Evolutionary conservation across 2,329 filamentous ascomycete genomes (phyloP), one percentile per base, ranked within the genome.

Genomic region (Chaetomium sp.): DNA sequence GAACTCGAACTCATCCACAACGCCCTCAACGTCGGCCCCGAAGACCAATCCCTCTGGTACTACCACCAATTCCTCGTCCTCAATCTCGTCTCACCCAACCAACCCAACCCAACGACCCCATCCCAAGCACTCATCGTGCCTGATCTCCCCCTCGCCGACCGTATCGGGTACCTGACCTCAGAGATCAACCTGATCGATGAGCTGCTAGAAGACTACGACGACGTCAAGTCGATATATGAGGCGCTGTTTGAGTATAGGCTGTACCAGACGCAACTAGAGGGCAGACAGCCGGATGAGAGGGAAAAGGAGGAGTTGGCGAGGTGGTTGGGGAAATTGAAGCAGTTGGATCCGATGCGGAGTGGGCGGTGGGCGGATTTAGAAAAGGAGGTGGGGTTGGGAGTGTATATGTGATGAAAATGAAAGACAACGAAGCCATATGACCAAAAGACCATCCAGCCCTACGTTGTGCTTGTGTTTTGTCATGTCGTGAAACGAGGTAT

Each of bases 31-130:
- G 89, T 89, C 40, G 91, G 95, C 56, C 91, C 92, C 0, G 91
- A 95, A 63, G 92, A 97, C 68, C 92, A 97, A 68, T 96, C 91
- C 14, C 78, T 96, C 5, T 99, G 94, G 91, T 96, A 95, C 71
- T 97, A 99, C 67, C 91, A 97, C 69, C 88, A 94, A 64, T 95
- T 87, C 66, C 75, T 96, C 55, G 84, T 96, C 73, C 80, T 84
- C 57, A 87, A 85, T 66, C 75, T 88, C 64, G 74, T 79, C 52
- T 77, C 75, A 65, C 74, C 72, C 49, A 74, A 68, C 11, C 72
- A 75, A 11, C 67, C 73, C 2, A 73, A 78, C 19, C 80, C 80
- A 8, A 87, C 96, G 63, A 79, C 85, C 19, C 19, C 19, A 27
- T 27, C 19, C 19, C 19, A 27, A 27, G 19, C 19, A 27, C 19